These are phyloP conservation scores for Cladosporium velox DNA, from an alignment of 2,329 filamentous ascomycete genomes.

Conservation along the genomic window DNA sequence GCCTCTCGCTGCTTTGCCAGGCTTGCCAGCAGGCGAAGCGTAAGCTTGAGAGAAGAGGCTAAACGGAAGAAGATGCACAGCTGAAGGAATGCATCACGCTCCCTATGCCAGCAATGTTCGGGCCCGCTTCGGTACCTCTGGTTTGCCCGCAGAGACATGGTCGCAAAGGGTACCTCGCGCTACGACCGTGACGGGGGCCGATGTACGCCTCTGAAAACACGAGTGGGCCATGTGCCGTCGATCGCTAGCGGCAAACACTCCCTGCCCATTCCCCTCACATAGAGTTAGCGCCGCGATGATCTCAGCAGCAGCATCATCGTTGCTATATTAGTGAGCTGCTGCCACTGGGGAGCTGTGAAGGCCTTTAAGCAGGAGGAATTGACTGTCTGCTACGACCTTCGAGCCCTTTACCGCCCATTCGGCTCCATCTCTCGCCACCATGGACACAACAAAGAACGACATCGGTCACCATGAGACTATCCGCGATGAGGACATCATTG, in stretches of 20 bases:
- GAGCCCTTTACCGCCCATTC: not conserved
- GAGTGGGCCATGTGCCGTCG: slow-evolving; percentile 20
- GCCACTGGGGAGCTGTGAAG: not conserved
- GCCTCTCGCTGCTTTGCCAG: slow-evolving; percentile 8
- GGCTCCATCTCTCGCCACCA: not conserved
- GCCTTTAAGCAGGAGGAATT: not conserved
- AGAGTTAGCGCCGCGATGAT: slow-evolving; percentile 7
- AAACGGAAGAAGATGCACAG: slow-evolving; percentile 1
- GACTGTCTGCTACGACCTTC: not conserved
- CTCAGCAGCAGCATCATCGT: slow-evolving; percentile 17
- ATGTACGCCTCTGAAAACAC: slow-evolving; percentile 13
- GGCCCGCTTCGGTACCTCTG: slow-evolving; percentile 12
- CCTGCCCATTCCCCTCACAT: slow-evolving; percentile 18
- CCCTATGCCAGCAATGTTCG: not conserved
- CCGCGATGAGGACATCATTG: slow-evolving; percentile 26
- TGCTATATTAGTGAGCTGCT: slow-evolving; percentile 16
- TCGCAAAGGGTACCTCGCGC: not conserved
- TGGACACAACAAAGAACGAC: slow-evolving; percentile 17
- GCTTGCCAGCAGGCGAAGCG: slow-evolving; percentile 1
- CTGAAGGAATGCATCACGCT: slow-evolving; percentile 3
- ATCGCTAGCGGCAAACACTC: slow-evolving; percentile 16
- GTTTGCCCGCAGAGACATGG: not conserved
- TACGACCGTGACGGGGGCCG: slow-evolving; percentile 9
- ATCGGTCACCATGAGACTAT: slow-evolving; percentile 24
- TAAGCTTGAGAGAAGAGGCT: slow-evolving; percentile 16